phyloP scores from a whole-genome alignment of 163 green algal species.

The Coccomyxa subellipsoidea region DNA sequence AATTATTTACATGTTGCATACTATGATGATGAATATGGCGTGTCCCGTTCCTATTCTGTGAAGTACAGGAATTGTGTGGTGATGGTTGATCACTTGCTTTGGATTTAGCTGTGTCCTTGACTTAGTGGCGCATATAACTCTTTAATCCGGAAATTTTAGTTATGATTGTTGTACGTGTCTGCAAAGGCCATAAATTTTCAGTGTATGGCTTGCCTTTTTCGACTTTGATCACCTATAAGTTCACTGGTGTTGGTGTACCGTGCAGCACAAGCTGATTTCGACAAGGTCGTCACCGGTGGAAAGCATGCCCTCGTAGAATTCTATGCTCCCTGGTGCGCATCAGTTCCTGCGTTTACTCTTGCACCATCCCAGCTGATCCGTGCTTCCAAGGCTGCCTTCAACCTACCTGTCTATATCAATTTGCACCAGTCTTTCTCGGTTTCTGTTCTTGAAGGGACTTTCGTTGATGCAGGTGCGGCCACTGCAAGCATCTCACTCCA shows the following conservation, averaged over 20 bases:
- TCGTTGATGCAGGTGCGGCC: conserved; percentile 42
- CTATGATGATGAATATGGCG: background rate
- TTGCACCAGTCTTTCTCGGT: background rate
- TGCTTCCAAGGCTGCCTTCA: background rate
- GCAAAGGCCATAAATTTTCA: too few relatives aligned
- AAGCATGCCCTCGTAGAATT: conserved; percentile 67
- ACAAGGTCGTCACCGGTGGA: conserved; percentile 61
- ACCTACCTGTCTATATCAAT: background rate
- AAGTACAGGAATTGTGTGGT: too few relatives aligned
- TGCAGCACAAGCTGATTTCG: conserved; percentile 68
- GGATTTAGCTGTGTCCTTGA: too few relatives aligned
- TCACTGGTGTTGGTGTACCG: too few relatives aligned
- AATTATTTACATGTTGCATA: background rate
- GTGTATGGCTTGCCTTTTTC: too few relatives aligned
- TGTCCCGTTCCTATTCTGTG: background rate
- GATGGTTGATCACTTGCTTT: too few relatives aligned
- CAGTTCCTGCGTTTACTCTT: background rate
- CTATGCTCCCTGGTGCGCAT: conserved; percentile 62
- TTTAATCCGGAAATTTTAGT: too few relatives aligned
- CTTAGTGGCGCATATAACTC: too few relatives aligned
- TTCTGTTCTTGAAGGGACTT: too few relatives aligned
- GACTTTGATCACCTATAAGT: too few relatives aligned
- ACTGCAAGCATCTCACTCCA: conserved; percentile 71
- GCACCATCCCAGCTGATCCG: background rate
- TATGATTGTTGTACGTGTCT: too few relatives aligned